A percentile compares a stretch with the other conserved stretches of the same genome.
These are phyloP conservation scores for Alternaria postmessia DNA, from an alignment of 2,329 filamentous ascomycete species.

Conservation along the genomic window DNA sequence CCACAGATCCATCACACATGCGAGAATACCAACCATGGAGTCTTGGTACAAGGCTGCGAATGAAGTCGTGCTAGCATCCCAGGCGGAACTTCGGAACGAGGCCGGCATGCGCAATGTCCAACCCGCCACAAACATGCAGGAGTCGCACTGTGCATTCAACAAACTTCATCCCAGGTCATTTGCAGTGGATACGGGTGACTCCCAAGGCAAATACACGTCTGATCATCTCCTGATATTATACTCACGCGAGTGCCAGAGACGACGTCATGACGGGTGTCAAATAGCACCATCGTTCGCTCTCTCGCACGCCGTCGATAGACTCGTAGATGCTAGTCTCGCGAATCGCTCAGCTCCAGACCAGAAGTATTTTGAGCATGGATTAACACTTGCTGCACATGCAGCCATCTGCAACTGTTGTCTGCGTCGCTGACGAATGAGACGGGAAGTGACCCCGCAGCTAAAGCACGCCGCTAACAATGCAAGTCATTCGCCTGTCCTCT, in stretches of 20 bases:
- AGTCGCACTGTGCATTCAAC: slow-evolving; percentile 15
- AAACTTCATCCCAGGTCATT: slow-evolving; percentile 8
- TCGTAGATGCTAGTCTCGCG: slow-evolving; percentile 2
- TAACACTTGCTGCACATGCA: slow-evolving; percentile 28
- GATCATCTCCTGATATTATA: slow-evolving; percentile 8
- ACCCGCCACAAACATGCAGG: slow-evolving; percentile 22
- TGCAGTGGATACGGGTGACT: slow-evolving; percentile 5
- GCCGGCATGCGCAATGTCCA: slow-evolving; percentile 9
- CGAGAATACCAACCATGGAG: not conserved
- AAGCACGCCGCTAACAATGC: slow-evolving; percentile 45
- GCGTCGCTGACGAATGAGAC: slow-evolving; percentile 35
- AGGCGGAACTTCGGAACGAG: slow-evolving; percentile 20
- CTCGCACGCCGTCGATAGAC: slow-evolving; percentile 5
- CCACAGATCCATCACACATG: not conserved
- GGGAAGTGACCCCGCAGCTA: slow-evolving; percentile 39
- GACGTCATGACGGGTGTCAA: slow-evolving; percentile 16
- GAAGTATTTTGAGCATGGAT: slow-evolving; percentile 12
- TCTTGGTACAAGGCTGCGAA: not conserved
- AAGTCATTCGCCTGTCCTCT: slow-evolving; percentile 47
- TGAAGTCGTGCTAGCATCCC: slow-evolving; percentile 5
- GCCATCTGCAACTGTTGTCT: slow-evolving; percentile 27
- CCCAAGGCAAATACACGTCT: not conserved
- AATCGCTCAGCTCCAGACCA: slow-evolving; percentile 4
- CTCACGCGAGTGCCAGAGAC: slow-evolving; percentile 2
- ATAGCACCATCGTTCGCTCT: not conserved